phyloP scores from a whole-genome alignment of 257 asterid species.

The Ilex aquifolium region DNA sequence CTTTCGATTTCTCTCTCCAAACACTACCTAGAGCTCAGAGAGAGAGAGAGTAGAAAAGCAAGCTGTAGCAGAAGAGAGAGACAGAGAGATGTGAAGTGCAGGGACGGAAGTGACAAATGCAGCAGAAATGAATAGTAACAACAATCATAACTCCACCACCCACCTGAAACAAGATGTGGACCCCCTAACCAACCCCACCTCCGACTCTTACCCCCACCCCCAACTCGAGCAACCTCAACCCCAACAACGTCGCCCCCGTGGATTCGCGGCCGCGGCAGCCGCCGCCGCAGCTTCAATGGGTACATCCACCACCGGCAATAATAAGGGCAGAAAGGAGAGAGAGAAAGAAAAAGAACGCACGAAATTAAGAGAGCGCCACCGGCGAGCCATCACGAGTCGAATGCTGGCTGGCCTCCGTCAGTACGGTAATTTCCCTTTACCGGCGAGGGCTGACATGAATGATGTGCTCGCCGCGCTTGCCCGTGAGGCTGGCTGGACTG shows the following conservation, averaged over 20 bases:
- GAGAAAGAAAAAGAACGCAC: conserved; percentile 74
- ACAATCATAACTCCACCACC: conserved; percentile 21
- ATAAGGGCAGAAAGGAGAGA: conserved; percentile 56
- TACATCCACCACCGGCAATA: conserved; percentile 13
- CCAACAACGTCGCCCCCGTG: conserved; percentile 62
- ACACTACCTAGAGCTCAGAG: too few relatives aligned
- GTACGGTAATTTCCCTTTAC: conserved; percentile 65
- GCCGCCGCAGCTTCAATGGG: conserved; percentile 16
- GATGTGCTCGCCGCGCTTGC: conserved; percentile 79
- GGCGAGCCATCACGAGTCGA: conserved; percentile 72
- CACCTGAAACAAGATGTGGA: conserved; percentile 41
- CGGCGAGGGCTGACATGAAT: conserved; percentile 76
- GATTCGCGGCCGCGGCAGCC: conserved; percentile 60
- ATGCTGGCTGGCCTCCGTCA: conserved; percentile 77
- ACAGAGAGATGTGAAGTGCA: background rate
- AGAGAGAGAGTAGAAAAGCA: background rate
- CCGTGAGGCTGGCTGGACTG: conserved; percentile 70
- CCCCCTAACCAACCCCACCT: conserved; percentile 18
- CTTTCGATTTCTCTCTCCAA: too few relatives aligned
- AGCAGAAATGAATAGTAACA: conserved; percentile 29
- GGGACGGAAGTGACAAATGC: conserved; percentile 11
- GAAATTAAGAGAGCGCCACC: conserved; percentile 68
- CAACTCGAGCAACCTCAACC: conserved; percentile 29
- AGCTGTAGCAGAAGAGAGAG: background rate
- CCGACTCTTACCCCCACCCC: conserved; percentile 10